A percentile compares a stretch with the other conserved stretches of the same genome.
Conservation (phyloP, 306 rosid species). For the Begonia masoniana region DNA sequence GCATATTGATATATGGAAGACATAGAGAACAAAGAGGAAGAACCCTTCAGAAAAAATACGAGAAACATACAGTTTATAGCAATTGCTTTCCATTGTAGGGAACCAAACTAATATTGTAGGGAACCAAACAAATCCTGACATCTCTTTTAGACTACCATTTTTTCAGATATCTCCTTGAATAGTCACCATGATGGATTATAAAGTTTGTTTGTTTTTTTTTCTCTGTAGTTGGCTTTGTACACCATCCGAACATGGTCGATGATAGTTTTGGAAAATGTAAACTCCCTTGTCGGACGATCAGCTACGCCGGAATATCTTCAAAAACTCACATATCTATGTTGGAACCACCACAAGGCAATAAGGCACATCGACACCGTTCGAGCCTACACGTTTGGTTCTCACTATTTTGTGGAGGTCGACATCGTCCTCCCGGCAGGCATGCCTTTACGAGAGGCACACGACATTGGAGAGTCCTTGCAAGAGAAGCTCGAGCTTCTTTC, state of each 20-base stretch:
- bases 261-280: slow-evolving; percentile 76
- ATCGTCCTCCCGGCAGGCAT: slow-evolving; percentile 53
- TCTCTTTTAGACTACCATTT: no score
- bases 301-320: slow-evolving; percentile 77
- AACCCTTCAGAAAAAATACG: no score
- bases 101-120: no score
- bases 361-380: slow-evolving; percentile 64
- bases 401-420: slow-evolving; percentile 81
- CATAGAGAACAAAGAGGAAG: no score
- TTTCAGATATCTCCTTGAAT: no score
- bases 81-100: no score
- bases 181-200: no score
- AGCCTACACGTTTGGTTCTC: slow-evolving; percentile 61
- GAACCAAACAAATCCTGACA: no score
- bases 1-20: no score
- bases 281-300: slow-evolving; percentile 64
- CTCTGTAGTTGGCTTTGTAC: slow-evolving; percentile 64
- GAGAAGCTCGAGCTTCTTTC: slow-evolving; percentile 68
- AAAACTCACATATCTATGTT: slow-evolving; percentile 60
- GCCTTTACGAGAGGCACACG: slow-evolving; percentile 57
- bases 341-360: slow-evolving; percentile 73
- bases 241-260: slow-evolving; percentile 79
- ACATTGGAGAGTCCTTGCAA: slow-evolving; percentile 81
- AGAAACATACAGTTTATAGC: no score
- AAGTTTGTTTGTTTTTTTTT: no score